These are phyloP conservation scores for Jamesozyma jinghongensis DNA, from an alignment of 805 yeast genomes.

Conservation along the genomic window DNA sequence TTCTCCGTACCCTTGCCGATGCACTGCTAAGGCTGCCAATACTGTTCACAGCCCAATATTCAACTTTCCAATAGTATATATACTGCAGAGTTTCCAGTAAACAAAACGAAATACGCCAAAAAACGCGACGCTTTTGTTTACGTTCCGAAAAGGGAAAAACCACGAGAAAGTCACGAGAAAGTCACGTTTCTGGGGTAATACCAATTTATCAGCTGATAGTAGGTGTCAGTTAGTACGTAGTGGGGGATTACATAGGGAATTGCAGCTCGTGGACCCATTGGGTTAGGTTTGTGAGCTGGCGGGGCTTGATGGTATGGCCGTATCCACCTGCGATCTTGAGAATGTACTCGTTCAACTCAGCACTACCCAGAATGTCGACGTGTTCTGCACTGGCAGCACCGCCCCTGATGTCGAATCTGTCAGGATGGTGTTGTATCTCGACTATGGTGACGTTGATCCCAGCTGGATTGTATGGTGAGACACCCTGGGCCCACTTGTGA, in stretches of 20 bases:
- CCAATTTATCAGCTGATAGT: background rate
- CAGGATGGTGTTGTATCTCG: constrained; percentile 91
- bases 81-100: too few relatives aligned
- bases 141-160: constrained; percentile 6
- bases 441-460: constrained; percentile 63
- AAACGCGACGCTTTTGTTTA: constrained; percentile 4
- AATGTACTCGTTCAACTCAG: constrained; percentile 81
- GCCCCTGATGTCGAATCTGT: constrained; percentile 86
- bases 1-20: too few relatives aligned
- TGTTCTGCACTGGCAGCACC: constrained; percentile 98
- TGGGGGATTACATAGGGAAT: constrained; percentile 29
- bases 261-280: constrained; percentile 53
- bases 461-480: constrained; percentile 72
- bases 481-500: constrained; percentile 73
- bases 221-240: background rate
- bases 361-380: constrained; percentile 90
- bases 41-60: too few relatives aligned
- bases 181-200: too few relatives aligned
- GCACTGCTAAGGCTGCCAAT: too few relatives aligned
- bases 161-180: background rate
- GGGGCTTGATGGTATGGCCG: constrained; percentile 57
- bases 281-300: constrained; percentile 47
- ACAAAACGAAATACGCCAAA: background rate
- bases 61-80: too few relatives aligned
- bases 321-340: constrained; percentile 74